phyloP scores from a whole-genome alignment of 345 rosid species.

The Hevea brasiliensis region DNA sequence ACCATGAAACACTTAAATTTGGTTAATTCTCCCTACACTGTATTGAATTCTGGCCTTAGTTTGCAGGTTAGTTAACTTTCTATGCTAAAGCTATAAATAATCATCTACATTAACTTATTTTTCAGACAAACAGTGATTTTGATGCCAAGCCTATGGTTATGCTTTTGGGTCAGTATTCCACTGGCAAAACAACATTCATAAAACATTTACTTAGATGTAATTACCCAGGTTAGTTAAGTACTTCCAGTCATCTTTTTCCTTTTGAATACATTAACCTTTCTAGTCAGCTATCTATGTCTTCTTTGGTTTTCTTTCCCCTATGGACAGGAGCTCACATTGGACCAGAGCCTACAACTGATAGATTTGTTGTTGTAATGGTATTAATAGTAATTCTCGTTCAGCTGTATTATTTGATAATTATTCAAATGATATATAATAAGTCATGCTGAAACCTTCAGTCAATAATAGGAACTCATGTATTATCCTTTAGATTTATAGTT shows the following conservation, averaged over 20 bases:
- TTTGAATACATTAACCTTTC: neutral
- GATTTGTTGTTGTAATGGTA: slow-evolving; percentile 38
- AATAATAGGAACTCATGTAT: neutral
- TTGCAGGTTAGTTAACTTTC: neutral
- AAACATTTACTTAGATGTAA: slow-evolving; percentile 30
- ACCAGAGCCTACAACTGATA: slow-evolving; percentile 37
- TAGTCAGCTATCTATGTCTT: neutral
- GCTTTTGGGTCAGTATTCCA: slow-evolving; percentile 35
- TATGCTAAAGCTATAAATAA: neutral
- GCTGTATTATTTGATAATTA: neutral
- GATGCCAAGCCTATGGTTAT: slow-evolving; percentile 38
- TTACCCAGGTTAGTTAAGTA: slow-evolving; percentile 32
- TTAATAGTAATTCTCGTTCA: neutral
- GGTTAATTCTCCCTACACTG: neutral
- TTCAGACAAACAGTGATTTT: slow-evolving; percentile 34
- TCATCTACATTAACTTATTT: neutral
- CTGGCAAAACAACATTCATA: slow-evolving; percentile 34
- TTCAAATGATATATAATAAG: neutral
- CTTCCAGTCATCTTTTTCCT: neutral
- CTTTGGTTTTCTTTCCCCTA: slow-evolving; percentile 14
- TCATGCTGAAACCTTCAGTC: neutral
- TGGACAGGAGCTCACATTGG: slow-evolving; percentile 36
- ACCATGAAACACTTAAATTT: neutral
- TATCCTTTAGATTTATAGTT: neutral
- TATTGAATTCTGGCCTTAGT: neutral